These are phyloP conservation scores for Agroathelia rolfsii DNA, from an alignment of 1,284 basidiomycete species.

Conservation along the genomic window DNA sequence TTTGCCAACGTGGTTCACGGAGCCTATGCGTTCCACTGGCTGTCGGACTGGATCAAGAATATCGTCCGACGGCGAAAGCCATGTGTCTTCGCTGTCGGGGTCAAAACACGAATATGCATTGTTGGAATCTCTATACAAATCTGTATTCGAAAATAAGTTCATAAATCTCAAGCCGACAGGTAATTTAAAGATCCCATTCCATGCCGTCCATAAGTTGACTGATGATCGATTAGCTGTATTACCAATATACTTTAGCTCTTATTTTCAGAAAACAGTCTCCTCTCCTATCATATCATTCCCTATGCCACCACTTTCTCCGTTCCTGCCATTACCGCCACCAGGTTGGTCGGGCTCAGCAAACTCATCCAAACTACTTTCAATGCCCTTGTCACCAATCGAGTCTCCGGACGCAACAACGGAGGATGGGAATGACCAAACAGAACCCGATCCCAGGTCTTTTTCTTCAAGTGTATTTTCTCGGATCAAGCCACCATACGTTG, in stretches of 20 bases:
- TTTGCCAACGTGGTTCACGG: slow-evolving; percentile 57
- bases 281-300: slow-evolving; percentile 54
- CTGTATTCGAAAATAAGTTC: slow-evolving; percentile 55
- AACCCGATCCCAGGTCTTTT: too few species aligned
- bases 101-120: slow-evolving; percentile 59
- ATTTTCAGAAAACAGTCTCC: slow-evolving; percentile 54
- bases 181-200: slow-evolving; percentile 19
- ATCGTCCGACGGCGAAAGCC: too few species aligned
- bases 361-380: too few species aligned
- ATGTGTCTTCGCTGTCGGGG: too few species aligned
- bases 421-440: too few species aligned
- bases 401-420: too few species aligned
- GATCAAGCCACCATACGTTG: too few species aligned
- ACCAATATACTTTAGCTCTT: slow-evolving; percentile 60
- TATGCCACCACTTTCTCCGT: slow-evolving; percentile 60
- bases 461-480: too few species aligned
- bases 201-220: too few species aligned
- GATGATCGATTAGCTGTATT: slow-evolving; percentile 58
- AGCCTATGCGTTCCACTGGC: slow-evolving; percentile 48
- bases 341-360: too few species aligned
- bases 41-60: too few species aligned
- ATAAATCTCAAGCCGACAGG: slow-evolving; percentile 58
- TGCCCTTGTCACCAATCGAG: too few species aligned
- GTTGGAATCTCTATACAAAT: slow-evolving; percentile 52
- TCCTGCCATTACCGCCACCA: slow-evolving; percentile 50